Percentiles rank a stretch among this genome's conserved stretches.
Conservation (phyloP, 2,329 filamentous ascomycete species). For the Fusarium decemcellulare region DNA sequence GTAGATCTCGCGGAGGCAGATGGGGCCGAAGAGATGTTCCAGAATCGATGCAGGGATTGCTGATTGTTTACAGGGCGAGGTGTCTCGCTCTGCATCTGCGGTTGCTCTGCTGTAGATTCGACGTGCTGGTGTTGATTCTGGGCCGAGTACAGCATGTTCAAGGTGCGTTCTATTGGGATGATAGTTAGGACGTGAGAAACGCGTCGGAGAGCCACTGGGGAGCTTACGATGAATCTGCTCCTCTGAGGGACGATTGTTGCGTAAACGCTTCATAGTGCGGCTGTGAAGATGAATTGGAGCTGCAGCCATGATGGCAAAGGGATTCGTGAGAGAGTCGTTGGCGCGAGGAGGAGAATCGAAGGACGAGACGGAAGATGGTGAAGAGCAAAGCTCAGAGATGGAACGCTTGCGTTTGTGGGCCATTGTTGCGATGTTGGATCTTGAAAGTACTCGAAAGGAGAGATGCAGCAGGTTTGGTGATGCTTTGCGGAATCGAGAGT, state of each 20-base stretch:
- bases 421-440: constrained; percentile 39
- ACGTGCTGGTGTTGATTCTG: constrained; percentile 54
- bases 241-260: constrained; percentile 71
- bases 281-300: constrained; percentile 63
- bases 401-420: constrained; percentile 76
- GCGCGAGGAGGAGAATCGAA: constrained; percentile 55
- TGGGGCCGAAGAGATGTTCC: constrained; percentile 64
- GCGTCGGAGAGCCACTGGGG: neutral
- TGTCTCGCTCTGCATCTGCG: constrained; percentile 16
- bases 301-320: constrained; percentile 52
- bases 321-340: constrained; percentile 48
- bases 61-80: constrained; percentile 52
- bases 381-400: constrained; percentile 67
- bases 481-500: neutral
- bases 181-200: constrained; percentile 27
- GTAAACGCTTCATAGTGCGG: constrained; percentile 73
- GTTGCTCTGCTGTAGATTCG: constrained; percentile 12
- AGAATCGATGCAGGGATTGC: constrained; percentile 72
- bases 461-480: neutral
- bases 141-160: constrained; percentile 71
- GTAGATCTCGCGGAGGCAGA: constrained; percentile 44
- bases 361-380: constrained; percentile 60
- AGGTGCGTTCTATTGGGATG: constrained; percentile 64
- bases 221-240: constrained; percentile 68
- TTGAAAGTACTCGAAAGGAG: neutral